Evolutionary conservation across 2,329 filamentous ascomycete species (phyloP), one percentile per base, ranked within the genome.

Genomic region (Penicillium crustosum): DNA sequence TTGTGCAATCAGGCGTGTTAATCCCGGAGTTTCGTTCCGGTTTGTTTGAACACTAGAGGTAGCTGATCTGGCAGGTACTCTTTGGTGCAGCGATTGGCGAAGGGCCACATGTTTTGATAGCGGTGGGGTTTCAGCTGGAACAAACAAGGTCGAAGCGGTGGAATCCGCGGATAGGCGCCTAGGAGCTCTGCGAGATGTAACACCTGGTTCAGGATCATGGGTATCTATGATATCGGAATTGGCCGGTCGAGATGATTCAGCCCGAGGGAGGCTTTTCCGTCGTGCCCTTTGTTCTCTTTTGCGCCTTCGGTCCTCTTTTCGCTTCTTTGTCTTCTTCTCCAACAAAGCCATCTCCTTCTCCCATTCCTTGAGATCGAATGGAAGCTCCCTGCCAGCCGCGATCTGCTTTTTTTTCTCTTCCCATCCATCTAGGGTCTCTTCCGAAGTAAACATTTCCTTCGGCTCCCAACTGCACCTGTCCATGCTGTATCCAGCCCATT

Each of bases 401-500:
- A 77, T 71, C 13, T 65, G 63, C 35, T 61, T 62, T 50, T 75
- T 74, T 42, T 72, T 74, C 23, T 62, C 54, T 42, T 66, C 60
- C 78, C 80, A 82, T 2, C 76, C 72, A 8, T 68, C 39, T 21
- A 84, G 66, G 0, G 73, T 76, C 19, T 75, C 64, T 27, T 70
- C 66, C 41, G 66, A 61, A 27, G 63, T 50, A 57, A 84, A 80
- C 45, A 73, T 72, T 2, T 74, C 70, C 19, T 65, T 67, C 1
- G 81, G 79, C 61, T 85, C 81, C 81, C 81, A 85, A 0, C 83
- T 86, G 55, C 80, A 79, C 57, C 82, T 71, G n/a, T 83, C 70
- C 6, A 86, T 60, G 1, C 79, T 76, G 66, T 87, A 92, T 2
- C 77, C 81, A 27, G 78, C 75, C 89, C 88, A 91, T 58, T 83